These are phyloP conservation scores for Scedosporium minutisporum DNA, from an alignment of 2,329 filamentous ascomycete genomes.

Conservation along the genomic window DNA sequence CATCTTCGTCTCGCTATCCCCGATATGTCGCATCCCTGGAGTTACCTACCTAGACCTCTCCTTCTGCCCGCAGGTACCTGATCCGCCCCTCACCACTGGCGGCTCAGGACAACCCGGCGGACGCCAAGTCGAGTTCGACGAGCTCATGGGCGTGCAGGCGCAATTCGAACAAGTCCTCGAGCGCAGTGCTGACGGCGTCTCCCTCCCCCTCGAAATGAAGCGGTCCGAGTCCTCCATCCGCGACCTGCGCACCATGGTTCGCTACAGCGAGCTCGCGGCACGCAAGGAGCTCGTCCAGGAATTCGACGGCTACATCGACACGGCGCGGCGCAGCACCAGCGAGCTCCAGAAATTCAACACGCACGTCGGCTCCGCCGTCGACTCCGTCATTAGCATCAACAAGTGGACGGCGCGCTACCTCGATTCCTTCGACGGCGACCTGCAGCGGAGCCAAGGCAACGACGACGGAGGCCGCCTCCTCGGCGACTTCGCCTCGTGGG, in stretches of 20 bases:
- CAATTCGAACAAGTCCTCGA: constrained; percentile 68
- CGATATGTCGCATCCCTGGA: constrained; percentile 62
- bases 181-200: constrained; percentile 53
- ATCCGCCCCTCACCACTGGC: constrained; percentile 13
- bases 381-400: constrained; percentile 65
- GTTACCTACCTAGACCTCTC: constrained; percentile 50
- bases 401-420: constrained; percentile 65
- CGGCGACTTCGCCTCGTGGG: constrained; percentile 30
- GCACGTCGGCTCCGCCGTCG: constrained; percentile 63
- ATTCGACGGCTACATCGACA: constrained; percentile 66
- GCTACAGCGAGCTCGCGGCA: constrained; percentile 57
- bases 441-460: constrained; percentile 8
- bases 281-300: constrained; percentile 64
- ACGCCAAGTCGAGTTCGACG: constrained; percentile 55
- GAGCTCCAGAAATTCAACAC: constrained; percentile 69
- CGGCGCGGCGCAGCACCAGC: constrained; percentile 51
- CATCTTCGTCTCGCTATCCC: constrained; percentile 52
- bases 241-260: constrained; percentile 63
- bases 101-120: constrained; percentile 10
- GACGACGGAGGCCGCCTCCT: constrained; percentile 12
- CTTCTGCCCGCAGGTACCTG: constrained; percentile 40
- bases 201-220: constrained; percentile 71
- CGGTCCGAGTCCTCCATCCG: constrained; percentile 63
- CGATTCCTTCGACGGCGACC: constrained; percentile 31
- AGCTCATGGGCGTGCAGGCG: constrained; percentile 64